These are phyloP conservation scores for Xylaria polymorpha DNA, from an alignment of 2,329 filamentous ascomycete genomes.

Conservation along the genomic window DNA sequence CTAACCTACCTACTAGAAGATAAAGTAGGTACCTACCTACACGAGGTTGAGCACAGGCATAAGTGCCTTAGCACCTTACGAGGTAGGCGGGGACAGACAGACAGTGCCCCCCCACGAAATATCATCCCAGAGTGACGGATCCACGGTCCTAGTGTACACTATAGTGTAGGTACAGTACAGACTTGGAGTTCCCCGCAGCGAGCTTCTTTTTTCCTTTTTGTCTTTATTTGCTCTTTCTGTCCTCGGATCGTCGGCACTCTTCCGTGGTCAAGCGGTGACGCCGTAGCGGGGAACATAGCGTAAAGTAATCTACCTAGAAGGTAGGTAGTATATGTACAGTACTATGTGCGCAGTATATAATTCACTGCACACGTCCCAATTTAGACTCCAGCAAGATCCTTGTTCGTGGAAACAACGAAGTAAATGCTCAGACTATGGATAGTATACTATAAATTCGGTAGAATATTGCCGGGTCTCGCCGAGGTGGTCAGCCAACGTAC, in stretches of 20 bases:
- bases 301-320: too few relatives aligned
- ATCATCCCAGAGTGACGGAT: conserved; percentile 24
- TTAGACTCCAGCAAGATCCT: conserved; percentile 24
- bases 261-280: conserved; percentile 28
- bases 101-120: neutral
- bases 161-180: neutral
- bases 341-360: too few relatives aligned
- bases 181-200: conserved; percentile 25
- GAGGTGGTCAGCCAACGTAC: conserved; percentile 3
- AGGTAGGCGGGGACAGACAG: neutral
- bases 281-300: conserved; percentile 7
- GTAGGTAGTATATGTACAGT: too few relatives aligned
- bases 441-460: neutral
- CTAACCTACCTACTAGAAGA: too few relatives aligned
- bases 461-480: neutral
- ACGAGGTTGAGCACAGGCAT: neutral
- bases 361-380: conserved; percentile 1
- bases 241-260: conserved; percentile 26
- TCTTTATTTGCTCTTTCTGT: conserved; percentile 20
- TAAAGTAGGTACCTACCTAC: too few relatives aligned
- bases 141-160: neutral
- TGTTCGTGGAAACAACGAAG: conserved; percentile 5
- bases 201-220: neutral
- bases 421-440: neutral
- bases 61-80: neutral